These are phyloP conservation scores for Metschnikowia arizonensis DNA, from an alignment of 805 yeast genomes.

Conservation along the genomic window DNA sequence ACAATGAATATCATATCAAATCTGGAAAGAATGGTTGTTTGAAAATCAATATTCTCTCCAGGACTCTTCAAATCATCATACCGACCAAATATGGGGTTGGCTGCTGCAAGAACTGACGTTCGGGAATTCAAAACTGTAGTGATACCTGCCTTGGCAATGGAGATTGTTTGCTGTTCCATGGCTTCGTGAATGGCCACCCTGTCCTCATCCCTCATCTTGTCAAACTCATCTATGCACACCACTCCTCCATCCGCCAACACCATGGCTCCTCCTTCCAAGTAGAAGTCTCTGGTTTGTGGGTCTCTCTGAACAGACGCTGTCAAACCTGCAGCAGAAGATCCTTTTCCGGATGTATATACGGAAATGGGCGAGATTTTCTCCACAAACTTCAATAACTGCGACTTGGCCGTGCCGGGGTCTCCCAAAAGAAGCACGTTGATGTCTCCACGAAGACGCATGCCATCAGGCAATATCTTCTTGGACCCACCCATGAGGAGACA, in stretches of 20 bases:
- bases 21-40: constrained; percentile 92
- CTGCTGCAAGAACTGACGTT: constrained; percentile 96
- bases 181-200: constrained; percentile 99
- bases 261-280: constrained; percentile 99
- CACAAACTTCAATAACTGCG: constrained; percentile 90
- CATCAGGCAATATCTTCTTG: constrained; percentile 87
- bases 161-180: constrained; percentile 98
- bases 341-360: constrained; percentile 96
- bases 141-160: constrained; percentile 98
- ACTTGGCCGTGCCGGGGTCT: constrained; percentile 99
- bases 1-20: constrained; percentile 98
- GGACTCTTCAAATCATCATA: constrained; percentile 95
- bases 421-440: constrained; percentile 89
- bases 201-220: constrained; percentile 98
- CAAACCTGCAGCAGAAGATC: constrained; percentile 98
- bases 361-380: constrained; percentile 94
- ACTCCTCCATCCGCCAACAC: constrained; percentile 99
- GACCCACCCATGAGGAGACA: constrained; percentile 94
- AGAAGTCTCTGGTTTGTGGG: constrained; percentile 81
- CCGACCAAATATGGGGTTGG: constrained; percentile 95
- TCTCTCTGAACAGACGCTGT: constrained; percentile 98
- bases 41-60: constrained; percentile 97
- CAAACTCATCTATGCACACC: constrained; percentile 98
- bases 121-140: constrained; percentile 95
- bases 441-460: constrained; percentile 95